Conservation (phyloP, 495 filamentous ascomycete genomes). For the Neurospora sp. region DNA sequence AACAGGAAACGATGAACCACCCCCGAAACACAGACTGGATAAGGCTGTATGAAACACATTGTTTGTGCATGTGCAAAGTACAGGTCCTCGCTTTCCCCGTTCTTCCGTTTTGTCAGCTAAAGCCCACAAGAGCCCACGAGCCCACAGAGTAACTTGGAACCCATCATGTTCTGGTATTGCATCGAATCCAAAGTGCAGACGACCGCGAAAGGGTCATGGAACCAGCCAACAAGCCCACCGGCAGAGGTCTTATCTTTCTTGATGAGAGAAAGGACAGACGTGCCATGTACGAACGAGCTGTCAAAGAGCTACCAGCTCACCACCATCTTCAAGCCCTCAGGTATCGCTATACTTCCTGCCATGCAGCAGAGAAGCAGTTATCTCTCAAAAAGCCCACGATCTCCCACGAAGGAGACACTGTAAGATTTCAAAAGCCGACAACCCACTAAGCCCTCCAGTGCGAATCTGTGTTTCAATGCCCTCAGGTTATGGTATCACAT, state of each 20-base stretch:
- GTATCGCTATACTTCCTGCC: constrained; percentile 31
- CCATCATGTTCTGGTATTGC: constrained; percentile 11
- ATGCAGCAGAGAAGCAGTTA: constrained; percentile 19
- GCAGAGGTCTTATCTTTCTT: constrained; percentile 6
- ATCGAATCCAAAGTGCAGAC: not conserved
- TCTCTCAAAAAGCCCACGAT: constrained; percentile 40
- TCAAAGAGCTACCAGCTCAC: constrained; percentile 41
- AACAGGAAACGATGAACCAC: not conserved
- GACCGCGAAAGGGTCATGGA: constrained; percentile 3
- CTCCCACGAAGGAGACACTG: constrained; percentile 18
- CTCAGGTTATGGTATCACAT: constrained; percentile 19
- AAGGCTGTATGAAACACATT: not conserved
- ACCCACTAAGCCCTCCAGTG: constrained; percentile 39
- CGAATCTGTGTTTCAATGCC: constrained; percentile 23
- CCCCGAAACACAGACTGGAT: not conserved
- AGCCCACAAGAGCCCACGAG: constrained; percentile 37
- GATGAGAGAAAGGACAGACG: not conserved
- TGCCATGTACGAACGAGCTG: constrained; percentile 22
- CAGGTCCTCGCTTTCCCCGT: not conserved
- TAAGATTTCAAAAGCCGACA: constrained; percentile 39
- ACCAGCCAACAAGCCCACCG: constrained; percentile 7
- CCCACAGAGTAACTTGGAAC: constrained; percentile 24
- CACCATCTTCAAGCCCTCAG: constrained; percentile 33
- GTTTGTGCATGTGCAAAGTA: not conserved
- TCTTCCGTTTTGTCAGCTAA: constrained; percentile 5